Base-by-base conservation (phyloP, 805 yeast species). In the Maudiozyma saulgeensis region DNA sequence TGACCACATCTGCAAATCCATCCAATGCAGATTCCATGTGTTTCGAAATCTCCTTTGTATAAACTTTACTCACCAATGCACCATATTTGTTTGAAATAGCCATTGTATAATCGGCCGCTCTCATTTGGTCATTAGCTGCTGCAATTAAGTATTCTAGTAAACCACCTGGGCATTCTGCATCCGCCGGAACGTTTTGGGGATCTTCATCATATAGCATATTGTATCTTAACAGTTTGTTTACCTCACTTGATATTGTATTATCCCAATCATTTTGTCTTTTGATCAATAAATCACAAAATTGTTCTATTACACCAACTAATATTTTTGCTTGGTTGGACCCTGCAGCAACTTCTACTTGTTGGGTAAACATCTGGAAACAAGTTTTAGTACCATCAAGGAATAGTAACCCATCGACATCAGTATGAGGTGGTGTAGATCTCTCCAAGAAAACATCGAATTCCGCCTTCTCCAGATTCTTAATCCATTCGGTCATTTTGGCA, bases 261-360 rank as follows among this genome's bases (percentile, higher is more conserved):
- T 74, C 73, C 84, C 91, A 88, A 48, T 74, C 75, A 26, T 70
- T 68, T 53, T 85, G 88, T 53, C 96, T 72, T 47, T 73, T 66
- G 45, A 76, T 69, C 52, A 87, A 71, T 45, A 85, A 71, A 6
- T 68, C 70, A 32, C 84, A 77, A 72, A 89, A 85, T 51, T 82
- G 80, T 47, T 77, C 81, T 15, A 88, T 78, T 12, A 87, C 93
- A 23, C 91, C 93, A 12, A 82, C 81, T 34, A 88, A 71, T 26
- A 88, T 84, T 53, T 82, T 77, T 6, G 89, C 87, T 64, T 86
- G 89, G 3, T 87, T 87, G 3, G 91, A 80, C 32, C 84, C 90
- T 0, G 89, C 86, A 0, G 95, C 93, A 6, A 85, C 90, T 53
- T 85, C 95, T 15, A 87, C 82, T 64, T 89, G 96, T 61, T 88